Evolutionary conservation across 768 basidiomycete genomes (phyloP).

Genomic region (Boletus barrowsii): DNA sequence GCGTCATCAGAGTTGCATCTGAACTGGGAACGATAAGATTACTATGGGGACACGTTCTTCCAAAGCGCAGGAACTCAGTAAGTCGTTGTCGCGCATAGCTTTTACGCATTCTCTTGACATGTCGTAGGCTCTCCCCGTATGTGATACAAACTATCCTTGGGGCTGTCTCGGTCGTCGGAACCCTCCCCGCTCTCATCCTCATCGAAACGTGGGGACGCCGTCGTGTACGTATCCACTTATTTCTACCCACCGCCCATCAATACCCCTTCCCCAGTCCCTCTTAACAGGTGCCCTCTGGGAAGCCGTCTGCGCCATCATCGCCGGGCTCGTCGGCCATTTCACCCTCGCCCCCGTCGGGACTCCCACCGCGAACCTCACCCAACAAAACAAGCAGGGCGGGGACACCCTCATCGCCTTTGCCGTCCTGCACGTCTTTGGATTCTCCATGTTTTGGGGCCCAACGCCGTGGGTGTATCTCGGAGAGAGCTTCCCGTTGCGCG

Average conservation of each 20-base stretch:
- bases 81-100: slow-evolving; percentile 10
- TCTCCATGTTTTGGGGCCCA: slow-evolving; percentile 74
- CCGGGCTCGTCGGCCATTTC: slow-evolving; percentile 70
- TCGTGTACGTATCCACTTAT: slow-evolving; percentile 36
- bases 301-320: slow-evolving; percentile 59
- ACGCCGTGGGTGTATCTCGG: slow-evolving; percentile 77
- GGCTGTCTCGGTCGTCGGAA: slow-evolving; percentile 69
- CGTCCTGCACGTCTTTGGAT: slow-evolving; percentile 68
- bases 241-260: slow-evolving; percentile 19
- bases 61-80: slow-evolving; percentile 63
- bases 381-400: slow-evolving; percentile 46
- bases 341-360: slow-evolving; percentile 56
- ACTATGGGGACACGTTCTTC: slow-evolving; percentile 18
- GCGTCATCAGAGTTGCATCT: not conserved
- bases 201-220: slow-evolving; percentile 78
- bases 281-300: slow-evolving; percentile 51
- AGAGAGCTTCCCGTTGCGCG: slow-evolving; percentile 77
- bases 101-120: not conserved
- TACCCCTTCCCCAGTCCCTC: not conserved
- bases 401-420: slow-evolving; percentile 70
- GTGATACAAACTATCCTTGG: slow-evolving; percentile 72
- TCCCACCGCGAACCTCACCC: slow-evolving; percentile 43
- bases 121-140: slow-evolving; percentile 54
- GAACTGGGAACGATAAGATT: slow-evolving; percentile 4
- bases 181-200: slow-evolving; percentile 61